Conservation (phyloP, 2,329 filamentous ascomycete genomes). For the Mycosphaerella sp. region DNA sequence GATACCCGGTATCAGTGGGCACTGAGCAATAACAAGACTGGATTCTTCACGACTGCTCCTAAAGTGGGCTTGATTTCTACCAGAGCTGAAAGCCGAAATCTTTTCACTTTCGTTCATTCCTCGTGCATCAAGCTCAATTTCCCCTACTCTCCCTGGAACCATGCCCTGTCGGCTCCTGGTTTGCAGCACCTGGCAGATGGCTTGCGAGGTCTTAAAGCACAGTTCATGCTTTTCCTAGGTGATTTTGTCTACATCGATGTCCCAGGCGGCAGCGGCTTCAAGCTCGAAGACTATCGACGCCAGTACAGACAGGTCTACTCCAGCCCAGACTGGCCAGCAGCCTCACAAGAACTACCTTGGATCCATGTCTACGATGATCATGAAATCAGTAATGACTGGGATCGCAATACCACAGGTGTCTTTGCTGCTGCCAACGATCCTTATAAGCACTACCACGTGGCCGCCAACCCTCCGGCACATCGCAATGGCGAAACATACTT, state of each 20-base stretch:
- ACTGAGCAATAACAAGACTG: slow-evolving; percentile 79
- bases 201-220: slow-evolving; percentile 63
- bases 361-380: slow-evolving; percentile 96
- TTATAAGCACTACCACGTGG: slow-evolving; percentile 78
- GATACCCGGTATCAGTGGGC: slow-evolving; percentile 76
- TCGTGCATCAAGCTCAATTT: slow-evolving; percentile 90
- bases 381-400: slow-evolving; percentile 94
- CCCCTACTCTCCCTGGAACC: slow-evolving; percentile 77
- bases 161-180: slow-evolving; percentile 75
- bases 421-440: slow-evolving; percentile 76
- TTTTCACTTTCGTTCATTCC: slow-evolving; percentile 84
- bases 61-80: slow-evolving; percentile 55
- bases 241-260: slow-evolving; percentile 93
- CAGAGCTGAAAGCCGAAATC: slow-evolving; percentile 52
- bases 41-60: slow-evolving; percentile 73
- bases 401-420: slow-evolving; percentile 69
- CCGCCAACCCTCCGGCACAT: slow-evolving; percentile 67
- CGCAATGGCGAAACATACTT: slow-evolving; percentile 70
- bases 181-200: slow-evolving; percentile 68
- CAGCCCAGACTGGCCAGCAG: slow-evolving; percentile 79
- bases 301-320: slow-evolving; percentile 96
- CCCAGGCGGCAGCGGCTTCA: slow-evolving; percentile 67
- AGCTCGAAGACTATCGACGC: slow-evolving; percentile 69
- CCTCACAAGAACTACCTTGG: slow-evolving; percentile 81
- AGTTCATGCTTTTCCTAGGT: slow-evolving; percentile 67